A percentile compares a stretch with the other conserved stretches of the same genome.
Conservation (phyloP, 1,139 yeast genomes). For the Taphrina populina region DNA sequence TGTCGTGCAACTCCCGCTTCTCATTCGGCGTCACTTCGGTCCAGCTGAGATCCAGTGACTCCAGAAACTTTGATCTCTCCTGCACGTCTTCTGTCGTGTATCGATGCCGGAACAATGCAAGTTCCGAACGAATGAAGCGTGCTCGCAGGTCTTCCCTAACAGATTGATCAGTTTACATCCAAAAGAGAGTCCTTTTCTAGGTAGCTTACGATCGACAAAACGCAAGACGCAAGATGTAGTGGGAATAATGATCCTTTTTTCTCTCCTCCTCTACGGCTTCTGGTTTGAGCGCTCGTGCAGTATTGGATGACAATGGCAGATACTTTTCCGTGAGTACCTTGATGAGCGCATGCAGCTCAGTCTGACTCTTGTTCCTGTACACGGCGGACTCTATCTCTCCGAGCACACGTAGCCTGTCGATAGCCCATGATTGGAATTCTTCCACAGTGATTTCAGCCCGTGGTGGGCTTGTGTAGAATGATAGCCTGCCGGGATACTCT, state of each 20-base stretch:
- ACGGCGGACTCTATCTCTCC: slow-evolving; percentile 78
- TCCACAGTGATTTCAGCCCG: slow-evolving; percentile 81
- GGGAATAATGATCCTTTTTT: slow-evolving; percentile 87
- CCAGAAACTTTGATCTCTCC: slow-evolving; percentile 67
- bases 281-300: slow-evolving; percentile 36
- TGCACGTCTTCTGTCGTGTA: slow-evolving; percentile 60
- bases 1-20: slow-evolving; percentile 52
- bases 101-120: slow-evolving; percentile 69
- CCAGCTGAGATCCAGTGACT: slow-evolving; percentile 59
- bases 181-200: no score
- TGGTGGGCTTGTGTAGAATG: slow-evolving; percentile 75
- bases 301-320: slow-evolving; percentile 58
- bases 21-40: slow-evolving; percentile 66
- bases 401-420: slow-evolving; percentile 78
- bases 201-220: slow-evolving; percentile 65
- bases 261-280: slow-evolving; percentile 55
- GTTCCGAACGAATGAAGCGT: slow-evolving; percentile 75
- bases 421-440: slow-evolving; percentile 93
- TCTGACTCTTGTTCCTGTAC: slow-evolving; percentile 61
- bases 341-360: slow-evolving; percentile 65
- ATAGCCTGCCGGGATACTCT: slow-evolving; percentile 55
- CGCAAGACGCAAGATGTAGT: slow-evolving; percentile 79
- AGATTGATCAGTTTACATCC: neutral
- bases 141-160: slow-evolving; percentile 66
- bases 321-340: slow-evolving; percentile 64